phyloP scores from a whole-genome alignment of 495 filamentous ascomycete species.

The Bombardia bombarda region DNA sequence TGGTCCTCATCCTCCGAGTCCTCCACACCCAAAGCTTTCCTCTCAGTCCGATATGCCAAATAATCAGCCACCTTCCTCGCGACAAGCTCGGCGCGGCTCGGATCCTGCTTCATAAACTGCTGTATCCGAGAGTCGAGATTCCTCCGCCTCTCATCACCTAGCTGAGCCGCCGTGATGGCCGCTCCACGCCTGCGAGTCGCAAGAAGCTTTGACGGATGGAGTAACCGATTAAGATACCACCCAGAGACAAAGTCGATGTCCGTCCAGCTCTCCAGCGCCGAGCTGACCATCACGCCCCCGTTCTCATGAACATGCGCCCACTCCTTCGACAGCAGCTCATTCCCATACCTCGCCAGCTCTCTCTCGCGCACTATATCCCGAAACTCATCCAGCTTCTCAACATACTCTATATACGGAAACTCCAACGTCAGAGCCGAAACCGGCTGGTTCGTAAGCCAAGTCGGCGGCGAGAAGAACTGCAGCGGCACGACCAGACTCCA shows the following conservation, averaged over 20 bases:
- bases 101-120: background rate
- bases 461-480: conserved; percentile 21
- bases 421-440: background rate
- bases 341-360: background rate
- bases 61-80: background rate
- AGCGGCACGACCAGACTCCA: conserved; percentile 20
- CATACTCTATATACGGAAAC: background rate
- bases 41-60: background rate
- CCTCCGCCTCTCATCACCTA: no score
- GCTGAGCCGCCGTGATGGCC: no score
- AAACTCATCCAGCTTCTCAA: background rate
- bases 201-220: background rate
- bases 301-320: background rate
- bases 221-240: background rate
- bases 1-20: no score
- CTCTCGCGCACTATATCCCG: background rate
- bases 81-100: background rate
- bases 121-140: background rate
- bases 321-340: background rate
- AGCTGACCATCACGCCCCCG: background rate
- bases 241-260: background rate
- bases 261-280: background rate
- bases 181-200: no score
- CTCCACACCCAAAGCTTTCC: no score
- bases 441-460: conserved; percentile 9